A percentile compares a stretch with the other conserved stretches of the same genome.
Evolutionary conservation across 2,329 filamentous ascomycete genomes (phyloP).

Genomic region (Aureobasidium sp.): DNA sequence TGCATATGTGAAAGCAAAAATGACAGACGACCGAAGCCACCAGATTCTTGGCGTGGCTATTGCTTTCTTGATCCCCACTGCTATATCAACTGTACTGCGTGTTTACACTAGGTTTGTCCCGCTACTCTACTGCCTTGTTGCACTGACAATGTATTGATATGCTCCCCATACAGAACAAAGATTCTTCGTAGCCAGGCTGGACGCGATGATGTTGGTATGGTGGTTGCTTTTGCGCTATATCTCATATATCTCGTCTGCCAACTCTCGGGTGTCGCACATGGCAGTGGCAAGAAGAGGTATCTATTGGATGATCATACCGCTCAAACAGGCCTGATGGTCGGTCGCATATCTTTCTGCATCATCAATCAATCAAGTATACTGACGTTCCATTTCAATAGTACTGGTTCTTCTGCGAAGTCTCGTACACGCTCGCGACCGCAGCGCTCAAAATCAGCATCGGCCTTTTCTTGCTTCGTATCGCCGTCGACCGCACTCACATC

Average conservation of each 20-base stretch:
- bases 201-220: slow-evolving; percentile 28
- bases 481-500: slow-evolving; percentile 36
- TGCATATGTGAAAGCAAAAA: background rate
- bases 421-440: slow-evolving; percentile 42
- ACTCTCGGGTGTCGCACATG: slow-evolving; percentile 24
- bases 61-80: slow-evolving; percentile 32
- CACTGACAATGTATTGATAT: background rate
- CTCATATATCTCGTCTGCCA: slow-evolving; percentile 27
- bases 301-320: slow-evolving; percentile 16
- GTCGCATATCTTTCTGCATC: background rate
- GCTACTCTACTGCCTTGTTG: background rate
- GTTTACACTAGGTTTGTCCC: slow-evolving; percentile 24
- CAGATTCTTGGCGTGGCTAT: slow-evolving; percentile 20
- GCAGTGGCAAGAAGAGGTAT: slow-evolving; percentile 22
- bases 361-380: background rate
- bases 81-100: slow-evolving; percentile 29
- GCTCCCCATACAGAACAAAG: background rate
- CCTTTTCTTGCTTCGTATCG: slow-evolving; percentile 46
- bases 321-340: slow-evolving; percentile 6
- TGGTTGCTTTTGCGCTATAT: slow-evolving; percentile 24
- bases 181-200: slow-evolving; percentile 20
- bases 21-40: slow-evolving; percentile 5
- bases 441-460: slow-evolving; percentile 45
- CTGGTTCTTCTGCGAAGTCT: slow-evolving; percentile 51
- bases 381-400: slow-evolving; percentile 15